These are phyloP conservation scores for Ettlia oleoabundans DNA, from an alignment of 139 green algal species.

Conservation along the genomic window DNA sequence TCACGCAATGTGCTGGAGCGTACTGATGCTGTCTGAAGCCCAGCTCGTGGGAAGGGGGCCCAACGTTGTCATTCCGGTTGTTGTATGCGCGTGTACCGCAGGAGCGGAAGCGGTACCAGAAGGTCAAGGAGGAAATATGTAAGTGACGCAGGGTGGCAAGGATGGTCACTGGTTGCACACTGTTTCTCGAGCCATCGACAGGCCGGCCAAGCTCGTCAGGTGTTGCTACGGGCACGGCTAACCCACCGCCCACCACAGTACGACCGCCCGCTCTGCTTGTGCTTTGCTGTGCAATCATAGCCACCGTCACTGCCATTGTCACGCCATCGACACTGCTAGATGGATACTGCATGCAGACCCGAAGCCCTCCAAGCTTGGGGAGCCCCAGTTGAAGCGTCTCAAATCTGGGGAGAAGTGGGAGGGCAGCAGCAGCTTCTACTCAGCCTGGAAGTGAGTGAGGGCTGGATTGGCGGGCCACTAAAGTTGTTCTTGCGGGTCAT, in stretches of 20 bases:
- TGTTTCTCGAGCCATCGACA: too few relatives aligned
- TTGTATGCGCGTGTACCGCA: too few relatives aligned
- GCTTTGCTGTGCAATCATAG: neutral
- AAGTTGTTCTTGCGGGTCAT: neutral
- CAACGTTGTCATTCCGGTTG: too few relatives aligned
- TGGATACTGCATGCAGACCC: conserved; percentile 28
- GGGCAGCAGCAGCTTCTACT: conserved; percentile 25
- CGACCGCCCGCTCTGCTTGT: neutral
- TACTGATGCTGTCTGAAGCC: too few relatives aligned
- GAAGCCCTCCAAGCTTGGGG: neutral
- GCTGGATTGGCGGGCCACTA: too few relatives aligned
- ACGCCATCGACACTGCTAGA: too few relatives aligned
- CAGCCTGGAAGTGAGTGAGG: conserved; percentile 8
- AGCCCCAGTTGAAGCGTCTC: conserved; percentile 8
- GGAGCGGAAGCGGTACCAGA: conserved; percentile 25
- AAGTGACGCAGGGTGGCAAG: neutral
- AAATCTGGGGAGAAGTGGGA: conserved; percentile 40
- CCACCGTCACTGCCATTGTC: too few relatives aligned
- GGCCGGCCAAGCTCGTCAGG: too few relatives aligned
- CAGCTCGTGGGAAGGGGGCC: too few relatives aligned
- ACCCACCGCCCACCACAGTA: too few relatives aligned
- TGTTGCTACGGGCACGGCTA: too few relatives aligned
- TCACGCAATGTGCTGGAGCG: too few relatives aligned
- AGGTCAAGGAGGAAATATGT: conserved; percentile 35
- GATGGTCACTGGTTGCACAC: neutral